phyloP scores from a whole-genome alignment of 2,329 filamentous ascomycete genomes.

The Fusarium mexicanum region DNA sequence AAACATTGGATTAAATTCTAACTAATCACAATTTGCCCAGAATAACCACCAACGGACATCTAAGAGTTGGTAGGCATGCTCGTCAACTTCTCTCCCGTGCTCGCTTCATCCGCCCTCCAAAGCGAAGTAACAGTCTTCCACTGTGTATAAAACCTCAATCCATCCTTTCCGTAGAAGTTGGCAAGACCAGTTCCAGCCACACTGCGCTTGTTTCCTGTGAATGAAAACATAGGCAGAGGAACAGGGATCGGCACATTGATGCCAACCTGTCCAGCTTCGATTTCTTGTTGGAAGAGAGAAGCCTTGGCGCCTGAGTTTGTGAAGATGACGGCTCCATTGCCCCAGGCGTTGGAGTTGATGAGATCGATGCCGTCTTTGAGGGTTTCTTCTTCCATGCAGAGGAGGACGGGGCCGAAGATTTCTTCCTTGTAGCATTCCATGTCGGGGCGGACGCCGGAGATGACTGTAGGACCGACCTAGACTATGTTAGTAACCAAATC shows the following conservation, averaged over 20 bases:
- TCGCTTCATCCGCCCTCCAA: constrained; percentile 61
- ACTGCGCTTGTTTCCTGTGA: constrained; percentile 80
- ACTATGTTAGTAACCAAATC: not conserved
- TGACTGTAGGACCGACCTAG: constrained; percentile 76
- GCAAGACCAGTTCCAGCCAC: constrained; percentile 86
- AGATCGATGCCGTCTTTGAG: constrained; percentile 79
- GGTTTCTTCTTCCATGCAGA: constrained; percentile 77
- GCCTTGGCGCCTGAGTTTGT: constrained; percentile 77
- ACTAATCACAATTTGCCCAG: accelerated
- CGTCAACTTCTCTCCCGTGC: constrained; percentile 21
- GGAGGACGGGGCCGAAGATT: constrained; percentile 82
- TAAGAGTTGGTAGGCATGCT: constrained; percentile 18
- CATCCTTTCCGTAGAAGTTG: constrained; percentile 91
- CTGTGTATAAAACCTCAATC: constrained; percentile 89
- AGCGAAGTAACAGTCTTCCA: constrained; percentile 91
- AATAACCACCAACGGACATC: accelerated
- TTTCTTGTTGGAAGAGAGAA: constrained; percentile 77
- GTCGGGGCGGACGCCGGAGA: constrained; percentile 76
- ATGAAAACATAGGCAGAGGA: constrained; percentile 72
- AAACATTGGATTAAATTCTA: not conserved
- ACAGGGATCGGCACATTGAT: constrained; percentile 81
- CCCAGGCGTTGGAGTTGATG: constrained; percentile 83
- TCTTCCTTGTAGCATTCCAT: constrained; percentile 85
- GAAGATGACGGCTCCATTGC: constrained; percentile 83
- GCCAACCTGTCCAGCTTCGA: constrained; percentile 81